A percentile compares a stretch with the other conserved stretches of the same genome.
Evolutionary conservation across 2,329 filamentous ascomycete genomes (phyloP).

Genomic region (Fragosphaeria purpurea): DNA sequence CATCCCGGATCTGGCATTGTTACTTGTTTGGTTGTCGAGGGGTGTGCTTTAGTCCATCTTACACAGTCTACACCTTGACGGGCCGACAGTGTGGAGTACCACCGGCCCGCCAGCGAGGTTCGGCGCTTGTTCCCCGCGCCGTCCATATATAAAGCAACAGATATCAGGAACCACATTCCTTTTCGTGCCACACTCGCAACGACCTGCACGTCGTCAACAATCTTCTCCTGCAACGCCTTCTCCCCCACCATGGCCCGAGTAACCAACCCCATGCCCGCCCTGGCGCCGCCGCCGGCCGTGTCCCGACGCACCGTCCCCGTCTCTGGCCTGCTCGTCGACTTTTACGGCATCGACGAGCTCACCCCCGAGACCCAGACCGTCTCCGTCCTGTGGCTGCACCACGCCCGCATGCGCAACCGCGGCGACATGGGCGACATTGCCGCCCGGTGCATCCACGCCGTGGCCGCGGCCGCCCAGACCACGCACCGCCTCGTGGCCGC

Average conservation of each 20-base stretch:
- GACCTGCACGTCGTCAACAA: no score
- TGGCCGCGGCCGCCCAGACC: constrained; percentile 37
- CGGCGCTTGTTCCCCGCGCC: no score
- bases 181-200: no score
- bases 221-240: no score
- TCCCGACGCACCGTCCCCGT: constrained; percentile 61
- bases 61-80: no score
- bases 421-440: constrained; percentile 69
- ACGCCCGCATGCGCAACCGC: constrained; percentile 63
- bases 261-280: constrained; percentile 11
- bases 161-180: no score
- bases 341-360: constrained; percentile 74
- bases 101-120: no score
- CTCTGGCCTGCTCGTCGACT: constrained; percentile 65
- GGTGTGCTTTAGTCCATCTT: background rate
- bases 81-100: no score
- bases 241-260: constrained; percentile 6
- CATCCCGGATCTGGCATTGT: no score
- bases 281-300: constrained; percentile 35
- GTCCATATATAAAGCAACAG: background rate
- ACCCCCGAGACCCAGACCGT: constrained; percentile 39
- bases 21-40: no score
- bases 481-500: constrained; percentile 55
- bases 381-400: constrained; percentile 83
- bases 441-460: constrained; percentile 55